Evolutionary conservation across 2,329 filamentous ascomycete genomes (phyloP).

Genomic region (Talaromyces rugulosus): DNA sequence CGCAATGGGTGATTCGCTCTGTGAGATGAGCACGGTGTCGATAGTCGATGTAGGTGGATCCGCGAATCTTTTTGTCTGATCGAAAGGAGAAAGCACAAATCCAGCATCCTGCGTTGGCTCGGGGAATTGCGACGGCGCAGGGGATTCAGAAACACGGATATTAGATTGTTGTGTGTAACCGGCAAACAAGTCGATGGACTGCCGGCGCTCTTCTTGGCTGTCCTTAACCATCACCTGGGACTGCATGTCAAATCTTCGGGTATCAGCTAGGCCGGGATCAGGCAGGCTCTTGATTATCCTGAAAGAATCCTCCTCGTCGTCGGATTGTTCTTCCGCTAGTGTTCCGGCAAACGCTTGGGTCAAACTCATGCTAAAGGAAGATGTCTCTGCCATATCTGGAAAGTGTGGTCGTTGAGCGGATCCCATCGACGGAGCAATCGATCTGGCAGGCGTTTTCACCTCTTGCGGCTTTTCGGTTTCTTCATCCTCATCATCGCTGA

Average conservation of each 20-base stretch:
- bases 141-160: slow-evolving; percentile 32
- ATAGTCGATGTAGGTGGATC: slow-evolving; percentile 64
- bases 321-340: slow-evolving; percentile 61
- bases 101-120: slow-evolving; percentile 79
- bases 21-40: slow-evolving; percentile 60
- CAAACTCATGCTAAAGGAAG: slow-evolving; percentile 57
- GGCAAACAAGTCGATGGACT: slow-evolving; percentile 42
- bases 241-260: slow-evolving; percentile 51
- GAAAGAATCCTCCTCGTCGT: slow-evolving; percentile 46
- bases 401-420: slow-evolving; percentile 53
- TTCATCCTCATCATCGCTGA: slow-evolving; percentile 59
- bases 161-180: slow-evolving; percentile 32
- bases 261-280: slow-evolving; percentile 54
- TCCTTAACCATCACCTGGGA: slow-evolving; percentile 59
- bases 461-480: slow-evolving; percentile 20
- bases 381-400: slow-evolving; percentile 57
- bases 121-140: slow-evolving; percentile 57
- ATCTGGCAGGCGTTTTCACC: slow-evolving; percentile 27
- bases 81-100: slow-evolving; percentile 68
- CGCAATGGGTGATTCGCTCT: slow-evolving; percentile 61
- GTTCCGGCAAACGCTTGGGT: slow-evolving; percentile 91
- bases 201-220: slow-evolving; percentile 47
- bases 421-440: slow-evolving; percentile 22
- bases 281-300: slow-evolving; percentile 49
- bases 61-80: slow-evolving; percentile 61